Base-by-base conservation (phyloP, 495 filamentous ascomycete genomes). In the Hypoxylon lienhwacheense region DNA sequence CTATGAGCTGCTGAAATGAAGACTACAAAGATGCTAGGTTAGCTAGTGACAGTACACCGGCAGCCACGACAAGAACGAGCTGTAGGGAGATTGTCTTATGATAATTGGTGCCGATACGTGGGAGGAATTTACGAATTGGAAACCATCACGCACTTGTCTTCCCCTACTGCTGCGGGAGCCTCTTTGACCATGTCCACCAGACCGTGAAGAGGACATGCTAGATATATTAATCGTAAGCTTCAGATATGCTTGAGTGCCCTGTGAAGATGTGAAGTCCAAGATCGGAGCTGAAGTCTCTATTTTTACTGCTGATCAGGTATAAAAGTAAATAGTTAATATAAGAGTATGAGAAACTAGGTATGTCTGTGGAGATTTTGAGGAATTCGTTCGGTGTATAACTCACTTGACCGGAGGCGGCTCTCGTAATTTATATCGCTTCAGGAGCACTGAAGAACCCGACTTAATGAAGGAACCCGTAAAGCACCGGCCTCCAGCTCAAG, bases 1-100 rank as follows among this genome's bases (percentile, higher is more conserved):
- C 72, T 33, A 78, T 77, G 26, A 78, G 69, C 36, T 77, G 71
- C 24, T 66, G 63, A 34, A 55, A 46, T 0, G 70, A 70, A 11
- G 53, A 65, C 62, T 66, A 8, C 21, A 2, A 22, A 16, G 14
- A 0, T 5, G 11, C 11, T 14, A 29, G 16, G 53, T 62, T 46
- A 62, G 59, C 35, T 17, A 5, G 24, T 29, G 25, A 11, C 10
- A 11, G 7, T 22, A 20, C 28, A 10, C 15, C 1, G 2, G 6
- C 2, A 22, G 22, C 29, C 4, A 35, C 10, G n/a, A 34, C 10
- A 20, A 15, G 0, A 32, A 3, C n/a, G 15, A 12, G 12, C 26
- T 14, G 15, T 47, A 15, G 28, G 24, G 36, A 46, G 35, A 33
- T n/a, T 1, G 16, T 17, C 55, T 44, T 25, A 17, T 26, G 6